These are phyloP conservation scores for Astrothelium subdiscretum DNA, from an alignment of 495 filamentous ascomycete species.

Conservation along the genomic window DNA sequence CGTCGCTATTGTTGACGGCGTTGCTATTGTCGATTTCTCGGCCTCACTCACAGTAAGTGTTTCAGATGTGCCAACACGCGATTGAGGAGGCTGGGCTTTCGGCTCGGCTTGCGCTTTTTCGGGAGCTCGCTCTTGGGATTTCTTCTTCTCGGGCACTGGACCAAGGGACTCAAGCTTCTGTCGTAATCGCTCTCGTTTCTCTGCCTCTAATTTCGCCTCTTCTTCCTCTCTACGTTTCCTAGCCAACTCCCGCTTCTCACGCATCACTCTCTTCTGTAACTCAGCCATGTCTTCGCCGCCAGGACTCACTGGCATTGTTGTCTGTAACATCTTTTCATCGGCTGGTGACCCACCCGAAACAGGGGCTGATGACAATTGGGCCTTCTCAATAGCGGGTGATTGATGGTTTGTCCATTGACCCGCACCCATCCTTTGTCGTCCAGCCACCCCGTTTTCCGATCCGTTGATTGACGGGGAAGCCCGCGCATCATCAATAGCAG, in stretches of 20 bases:
- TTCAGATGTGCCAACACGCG: slow-evolving; percentile 16
- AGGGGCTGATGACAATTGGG: slow-evolving; percentile 12
- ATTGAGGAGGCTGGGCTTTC: slow-evolving; percentile 6
- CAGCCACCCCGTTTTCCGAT: slow-evolving; percentile 21
- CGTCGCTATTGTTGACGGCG: not conserved
- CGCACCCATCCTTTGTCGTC: not conserved
- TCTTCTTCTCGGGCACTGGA: slow-evolving; percentile 50
- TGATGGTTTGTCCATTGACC: not conserved
- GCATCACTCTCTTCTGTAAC: slow-evolving; percentile 76
- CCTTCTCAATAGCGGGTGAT: slow-evolving; percentile 3
- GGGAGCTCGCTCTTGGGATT: slow-evolving; percentile 25
- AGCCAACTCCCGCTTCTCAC: slow-evolving; percentile 56
- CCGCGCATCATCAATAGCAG: slow-evolving; percentile 37
- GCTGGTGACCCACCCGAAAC: slow-evolving; percentile 15
- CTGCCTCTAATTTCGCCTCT: slow-evolving; percentile 71
- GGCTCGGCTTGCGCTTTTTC: slow-evolving; percentile 24
- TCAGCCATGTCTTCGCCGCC: slow-evolving; percentile 34
- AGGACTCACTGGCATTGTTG: slow-evolving; percentile 15
- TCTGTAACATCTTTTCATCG: slow-evolving; percentile 17
- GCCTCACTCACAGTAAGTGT: not conserved
- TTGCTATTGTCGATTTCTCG: not conserved
- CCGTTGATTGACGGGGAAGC: slow-evolving; percentile 34
- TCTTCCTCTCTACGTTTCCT: slow-evolving; percentile 68
- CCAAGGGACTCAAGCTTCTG: slow-evolving; percentile 74
- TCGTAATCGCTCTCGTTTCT: slow-evolving; percentile 65